These are phyloP conservation scores for Cenchrus fungigraminus DNA, from an alignment of 176 grass and related monocot genomes.

Conservation along the genomic window DNA sequence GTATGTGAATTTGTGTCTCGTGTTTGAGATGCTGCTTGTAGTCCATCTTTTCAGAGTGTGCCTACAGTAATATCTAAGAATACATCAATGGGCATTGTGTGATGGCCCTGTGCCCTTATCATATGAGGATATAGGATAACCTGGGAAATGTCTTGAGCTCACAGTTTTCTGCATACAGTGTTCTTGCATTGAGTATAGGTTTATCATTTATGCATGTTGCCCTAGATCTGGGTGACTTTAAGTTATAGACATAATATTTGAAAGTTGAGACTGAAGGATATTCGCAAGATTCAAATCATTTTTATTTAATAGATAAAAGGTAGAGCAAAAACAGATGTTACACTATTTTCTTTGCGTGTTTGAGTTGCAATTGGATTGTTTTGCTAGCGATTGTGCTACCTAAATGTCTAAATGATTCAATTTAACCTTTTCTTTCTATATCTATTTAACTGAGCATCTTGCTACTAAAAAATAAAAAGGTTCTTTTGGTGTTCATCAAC, in stretches of 20 bases:
- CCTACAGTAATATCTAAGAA: slow-evolving; percentile 17
- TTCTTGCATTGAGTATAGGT: neutral
- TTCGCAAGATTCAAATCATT: neutral
- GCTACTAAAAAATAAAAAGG: neutral
- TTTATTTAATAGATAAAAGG: slow-evolving; percentile 7
- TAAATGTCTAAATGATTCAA: neutral
- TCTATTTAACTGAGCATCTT: slow-evolving; percentile 20
- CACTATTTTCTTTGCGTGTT: neutral
- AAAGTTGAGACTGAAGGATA: neutral
- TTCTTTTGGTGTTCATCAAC: slow-evolving; percentile 2
- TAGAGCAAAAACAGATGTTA: neutral
- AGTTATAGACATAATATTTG: neutral
- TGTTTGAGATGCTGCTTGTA: slow-evolving; percentile 6
- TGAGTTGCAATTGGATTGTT: slow-evolving; percentile 2
- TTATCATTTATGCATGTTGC: neutral
- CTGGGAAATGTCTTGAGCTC: neutral
- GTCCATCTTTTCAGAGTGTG: slow-evolving; percentile 20
- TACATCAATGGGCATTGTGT: neutral
- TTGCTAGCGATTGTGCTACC: slow-evolving; percentile 1
- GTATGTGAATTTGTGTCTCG: neutral
- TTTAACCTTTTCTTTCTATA: neutral
- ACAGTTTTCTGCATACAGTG: neutral
- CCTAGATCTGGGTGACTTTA: neutral
- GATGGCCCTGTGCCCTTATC: neutral
- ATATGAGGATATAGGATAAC: neutral